Evolutionary conservation across 768 basidiomycete genomes (phyloP).

Genomic region (Cyclocybe aegerita): DNA sequence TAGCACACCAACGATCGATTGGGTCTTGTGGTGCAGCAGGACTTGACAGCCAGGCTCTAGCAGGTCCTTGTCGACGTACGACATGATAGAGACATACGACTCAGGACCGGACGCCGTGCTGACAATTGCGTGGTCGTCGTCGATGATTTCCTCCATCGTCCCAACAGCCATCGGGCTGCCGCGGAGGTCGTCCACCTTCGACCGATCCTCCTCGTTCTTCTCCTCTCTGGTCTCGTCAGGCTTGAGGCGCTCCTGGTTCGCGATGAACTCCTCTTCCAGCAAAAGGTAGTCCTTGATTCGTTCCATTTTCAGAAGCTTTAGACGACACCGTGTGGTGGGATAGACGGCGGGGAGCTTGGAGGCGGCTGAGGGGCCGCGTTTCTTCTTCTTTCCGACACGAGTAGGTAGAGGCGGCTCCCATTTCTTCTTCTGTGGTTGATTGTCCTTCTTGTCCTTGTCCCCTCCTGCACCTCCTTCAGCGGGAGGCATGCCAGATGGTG

Average conservation of each 20-base stretch:
- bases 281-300: slow-evolving; percentile 98
- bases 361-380: slow-evolving; percentile 87
- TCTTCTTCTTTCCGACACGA: slow-evolving; percentile 96
- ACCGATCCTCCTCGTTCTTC: slow-evolving; percentile 93
- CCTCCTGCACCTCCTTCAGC: slow-evolving; percentile 25
- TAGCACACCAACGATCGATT: slow-evolving; percentile 92
- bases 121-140: slow-evolving; percentile 99
- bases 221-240: slow-evolving; percentile 88
- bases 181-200: slow-evolving; percentile 89
- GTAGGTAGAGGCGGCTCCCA: slow-evolving; percentile 99
- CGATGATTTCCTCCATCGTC: slow-evolving; percentile 95
- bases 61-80: slow-evolving; percentile 96
- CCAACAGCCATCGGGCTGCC: slow-evolving; percentile 99
- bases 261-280: slow-evolving; percentile 92
- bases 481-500: slow-evolving; percentile 62
- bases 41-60: slow-evolving; percentile 97
- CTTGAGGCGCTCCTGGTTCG: slow-evolving; percentile 89
- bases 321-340: slow-evolving; percentile 93
- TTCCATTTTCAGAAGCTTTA: slow-evolving; percentile 94
- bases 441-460: slow-evolving; percentile 51
- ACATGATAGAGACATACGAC: slow-evolving; percentile 97
- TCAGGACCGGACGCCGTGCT: slow-evolving; percentile 94
- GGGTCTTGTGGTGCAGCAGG: slow-evolving; percentile 92
- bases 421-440: slow-evolving; percentile 77
- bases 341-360: slow-evolving; percentile 91